These are phyloP conservation scores for Suillus lakei DNA, from an alignment of 768 basidiomycete species.

Conservation along the genomic window DNA sequence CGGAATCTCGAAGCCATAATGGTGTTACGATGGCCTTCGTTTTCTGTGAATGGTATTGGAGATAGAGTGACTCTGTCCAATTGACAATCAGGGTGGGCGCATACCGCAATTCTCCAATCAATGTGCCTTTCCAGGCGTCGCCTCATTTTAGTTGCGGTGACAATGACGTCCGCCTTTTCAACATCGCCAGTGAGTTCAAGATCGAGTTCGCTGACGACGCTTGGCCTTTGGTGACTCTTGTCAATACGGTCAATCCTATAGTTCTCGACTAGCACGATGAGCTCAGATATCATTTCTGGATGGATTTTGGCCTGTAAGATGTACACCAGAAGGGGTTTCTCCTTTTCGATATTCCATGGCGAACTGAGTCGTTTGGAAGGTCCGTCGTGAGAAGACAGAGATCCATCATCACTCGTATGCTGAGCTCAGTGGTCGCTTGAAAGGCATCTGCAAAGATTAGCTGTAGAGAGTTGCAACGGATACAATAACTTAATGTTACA, in stretches of 20 bases:
- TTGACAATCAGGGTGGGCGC: conserved; percentile 27
- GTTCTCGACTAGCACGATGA: conserved; percentile 32
- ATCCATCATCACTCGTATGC: not conserved
- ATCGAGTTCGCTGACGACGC: conserved; percentile 7
- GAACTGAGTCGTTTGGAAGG: conserved; percentile 21
- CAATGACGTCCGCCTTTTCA: conserved; percentile 62
- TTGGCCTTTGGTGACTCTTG: not conserved
- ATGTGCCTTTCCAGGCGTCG: conserved; percentile 74
- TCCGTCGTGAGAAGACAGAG: not conserved
- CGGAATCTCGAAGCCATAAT: conserved; percentile 69
- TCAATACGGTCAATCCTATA: not conserved
- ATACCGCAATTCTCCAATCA: conserved; percentile 65
- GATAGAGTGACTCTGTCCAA: not conserved
- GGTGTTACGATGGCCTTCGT: conserved; percentile 72
- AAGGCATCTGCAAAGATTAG: conserved; percentile 2
- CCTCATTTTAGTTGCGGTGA: conserved; percentile 70
- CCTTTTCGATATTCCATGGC: conserved; percentile 14
- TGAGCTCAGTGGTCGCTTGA: conserved; percentile 2
- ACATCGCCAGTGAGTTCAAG: conserved; percentile 44
- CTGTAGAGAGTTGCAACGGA: not conserved
- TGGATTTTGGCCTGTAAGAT: conserved; percentile 40
- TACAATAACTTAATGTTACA: not conserved
- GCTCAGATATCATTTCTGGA: conserved; percentile 22
- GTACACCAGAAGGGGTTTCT: conserved; percentile 24
- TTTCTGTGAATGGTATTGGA: conserved; percentile 45